Evolutionary conservation across 495 filamentous ascomycete species (phyloP).

Genomic region (Endocarpon pusillum): DNA sequence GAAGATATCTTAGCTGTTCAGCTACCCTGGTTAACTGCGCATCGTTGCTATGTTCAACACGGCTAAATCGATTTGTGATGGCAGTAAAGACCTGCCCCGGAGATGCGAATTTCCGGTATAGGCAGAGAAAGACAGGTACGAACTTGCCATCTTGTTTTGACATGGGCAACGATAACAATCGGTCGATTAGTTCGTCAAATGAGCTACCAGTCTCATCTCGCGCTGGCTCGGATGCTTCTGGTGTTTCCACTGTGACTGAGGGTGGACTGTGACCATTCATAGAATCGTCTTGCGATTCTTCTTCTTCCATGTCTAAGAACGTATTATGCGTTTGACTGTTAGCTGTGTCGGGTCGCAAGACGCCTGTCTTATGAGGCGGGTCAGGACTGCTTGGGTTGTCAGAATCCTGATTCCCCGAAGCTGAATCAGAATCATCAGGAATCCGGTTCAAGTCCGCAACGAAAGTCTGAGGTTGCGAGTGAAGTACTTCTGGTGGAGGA

Average conservation of each 20-base stretch:
- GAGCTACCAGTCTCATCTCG: constrained; percentile 38
- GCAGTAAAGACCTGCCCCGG: constrained; percentile 57
- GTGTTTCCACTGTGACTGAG: too few relatives aligned
- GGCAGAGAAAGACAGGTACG: constrained; percentile 65
- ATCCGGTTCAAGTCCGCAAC: too few relatives aligned
- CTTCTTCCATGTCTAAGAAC: constrained; percentile 31
- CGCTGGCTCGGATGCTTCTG: not conserved
- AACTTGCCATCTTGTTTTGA: constrained; percentile 80
- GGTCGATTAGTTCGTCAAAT: constrained; percentile 82
- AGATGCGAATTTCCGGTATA: constrained; percentile 89
- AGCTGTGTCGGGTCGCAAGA: not conserved
- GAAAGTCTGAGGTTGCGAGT: too few relatives aligned
- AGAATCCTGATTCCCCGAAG: not conserved
- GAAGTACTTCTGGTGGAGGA: constrained; percentile 15
- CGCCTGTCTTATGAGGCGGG: not conserved
- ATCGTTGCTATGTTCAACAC: constrained; percentile 40
- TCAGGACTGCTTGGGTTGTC: not conserved
- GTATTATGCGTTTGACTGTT: constrained; percentile 9
- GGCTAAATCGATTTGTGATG: constrained; percentile 58
- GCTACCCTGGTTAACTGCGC: constrained; percentile 50
- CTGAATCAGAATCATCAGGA: too few relatives aligned
- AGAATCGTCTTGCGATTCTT: too few relatives aligned
- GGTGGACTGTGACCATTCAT: too few relatives aligned
- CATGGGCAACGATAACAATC: constrained; percentile 61
- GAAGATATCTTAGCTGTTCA: constrained; percentile 67